Conservation (phyloP, 2,329 filamentous ascomycete genomes). For the Periconia sp. region DNA sequence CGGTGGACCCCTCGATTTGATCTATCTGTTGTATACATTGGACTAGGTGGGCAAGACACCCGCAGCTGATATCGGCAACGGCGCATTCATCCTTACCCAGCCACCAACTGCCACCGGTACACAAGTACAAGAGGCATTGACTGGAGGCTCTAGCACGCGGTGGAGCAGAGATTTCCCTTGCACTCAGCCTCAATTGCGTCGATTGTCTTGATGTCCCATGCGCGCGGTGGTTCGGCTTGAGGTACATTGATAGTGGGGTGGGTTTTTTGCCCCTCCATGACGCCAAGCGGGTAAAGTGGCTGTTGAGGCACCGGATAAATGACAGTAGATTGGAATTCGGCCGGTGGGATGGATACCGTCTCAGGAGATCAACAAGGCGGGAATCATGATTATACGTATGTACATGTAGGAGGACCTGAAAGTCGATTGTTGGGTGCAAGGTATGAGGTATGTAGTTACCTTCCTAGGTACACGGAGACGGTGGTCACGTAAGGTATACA, state of each 20-base stretch:
- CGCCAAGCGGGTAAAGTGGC: constrained; percentile 21
- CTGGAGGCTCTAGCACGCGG: not conserved
- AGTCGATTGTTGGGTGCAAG: no score
- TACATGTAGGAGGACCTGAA: no score
- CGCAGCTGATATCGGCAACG: not conserved
- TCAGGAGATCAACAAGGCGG: no score
- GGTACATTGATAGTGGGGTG: constrained; percentile 1
- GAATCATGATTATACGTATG: no score
- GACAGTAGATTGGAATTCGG: not conserved
- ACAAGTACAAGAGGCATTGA: not conserved
- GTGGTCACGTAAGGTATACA: no score
- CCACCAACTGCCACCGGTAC: not conserved
- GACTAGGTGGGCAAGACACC: not conserved
- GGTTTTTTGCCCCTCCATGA: constrained; percentile 8
- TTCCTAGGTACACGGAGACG: no score
- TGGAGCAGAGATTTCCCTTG: not conserved
- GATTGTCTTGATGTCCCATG: not conserved
- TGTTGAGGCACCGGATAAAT: constrained; percentile 22
- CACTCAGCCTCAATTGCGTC: not conserved
- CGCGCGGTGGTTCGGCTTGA: not conserved
- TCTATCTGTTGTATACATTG: not conserved
- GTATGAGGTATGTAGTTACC: no score
- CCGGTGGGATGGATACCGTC: no score
- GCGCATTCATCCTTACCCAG: not conserved
- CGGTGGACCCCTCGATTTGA: not conserved